Evolutionary conservation across 805 yeast species (phyloP), one percentile per base, ranked within the genome.

Genomic region (Isabelozyma rhagii): DNA sequence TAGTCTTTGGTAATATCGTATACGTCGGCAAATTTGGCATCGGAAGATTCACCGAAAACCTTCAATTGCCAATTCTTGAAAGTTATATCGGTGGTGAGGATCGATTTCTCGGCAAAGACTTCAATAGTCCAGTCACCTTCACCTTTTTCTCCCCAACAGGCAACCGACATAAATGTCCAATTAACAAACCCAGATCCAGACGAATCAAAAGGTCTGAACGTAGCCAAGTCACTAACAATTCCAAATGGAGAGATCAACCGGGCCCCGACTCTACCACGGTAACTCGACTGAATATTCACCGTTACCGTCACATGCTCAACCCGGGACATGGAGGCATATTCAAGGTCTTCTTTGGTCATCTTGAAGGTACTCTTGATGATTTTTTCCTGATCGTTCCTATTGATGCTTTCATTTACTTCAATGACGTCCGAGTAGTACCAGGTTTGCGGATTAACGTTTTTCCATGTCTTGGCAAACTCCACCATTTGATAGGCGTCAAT

Each of bases 101-200:
- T 70, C 1, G 60, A 66, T n/a, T 64, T 60, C 34, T 55, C 57
- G 6, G 63, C 63, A 49, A 62, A 66, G 1, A 92, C 92, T 55
- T 77, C 81, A 15, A 94, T 58, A 38, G 68, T 82, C 99, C 99
- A 94, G 5, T 79, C 82, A 9, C 99, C 99, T 25, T 68, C 67
- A 2, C 92, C 93, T 2, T 62, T 45, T 57, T 86, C 92, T 39
- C 97, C 97, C 97, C 98, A 94, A 65, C 94, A 98, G 1, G 96
- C 97, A n/a, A 94, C 98, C 9, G 93, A 81, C 89, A 92, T 89
- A 62, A 94, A 94, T 1, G 89, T 87, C 99, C 99, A 94, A 56
- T 87, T 76, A 5, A 63, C 58, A 55, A 89, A 87, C 0, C 97
- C 96, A 1, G 63, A 72, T 1, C 57, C 53, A 5, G 83, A 74